Evolutionary conservation across 345 rosid species (phyloP).

Genomic region (Balakata baccata): DNA sequence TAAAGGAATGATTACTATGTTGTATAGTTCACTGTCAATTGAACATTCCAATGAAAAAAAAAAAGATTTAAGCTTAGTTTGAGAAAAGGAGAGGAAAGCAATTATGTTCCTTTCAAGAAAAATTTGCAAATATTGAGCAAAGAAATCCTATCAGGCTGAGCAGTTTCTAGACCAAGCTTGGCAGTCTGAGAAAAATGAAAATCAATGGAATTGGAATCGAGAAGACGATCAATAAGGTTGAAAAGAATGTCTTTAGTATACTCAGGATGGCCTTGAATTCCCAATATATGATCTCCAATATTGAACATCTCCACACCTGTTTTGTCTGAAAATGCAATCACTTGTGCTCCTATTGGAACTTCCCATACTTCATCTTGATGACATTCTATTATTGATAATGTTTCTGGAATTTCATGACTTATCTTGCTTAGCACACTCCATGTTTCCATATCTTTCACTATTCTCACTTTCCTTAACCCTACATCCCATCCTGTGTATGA

Average conservation of each 20-base stretch:
- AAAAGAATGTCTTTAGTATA: conserved; percentile 73
- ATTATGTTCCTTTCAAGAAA: conserved; percentile 41
- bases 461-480: conserved; percentile 54
- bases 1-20: no score
- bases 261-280: conserved; percentile 96
- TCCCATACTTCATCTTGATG: conserved; percentile 89
- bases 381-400: conserved; percentile 59
- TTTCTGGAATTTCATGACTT: conserved; percentile 40
- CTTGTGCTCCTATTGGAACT: conserved; percentile 59
- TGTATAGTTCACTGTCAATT: no score
- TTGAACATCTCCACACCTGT: conserved; percentile 73
- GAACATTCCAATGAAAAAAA: no score
- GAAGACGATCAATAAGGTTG: conserved; percentile 74
- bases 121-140: conserved; percentile 62
- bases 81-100: no score
- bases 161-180: conserved; percentile 40
- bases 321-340: conserved; percentile 71
- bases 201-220: conserved; percentile 45
- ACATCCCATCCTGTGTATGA: conserved; percentile 72
- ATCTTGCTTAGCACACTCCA: conserved; percentile 32
- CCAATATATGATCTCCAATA: conserved; percentile 58
- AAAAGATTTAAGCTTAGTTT: no score
- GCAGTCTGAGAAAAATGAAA: conserved; percentile 44
- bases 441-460: conserved; percentile 46
- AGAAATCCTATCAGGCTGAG: conserved; percentile 51